Conservation (phyloP, 306 rosid species). For the Vachellia pachyceras region DNA sequence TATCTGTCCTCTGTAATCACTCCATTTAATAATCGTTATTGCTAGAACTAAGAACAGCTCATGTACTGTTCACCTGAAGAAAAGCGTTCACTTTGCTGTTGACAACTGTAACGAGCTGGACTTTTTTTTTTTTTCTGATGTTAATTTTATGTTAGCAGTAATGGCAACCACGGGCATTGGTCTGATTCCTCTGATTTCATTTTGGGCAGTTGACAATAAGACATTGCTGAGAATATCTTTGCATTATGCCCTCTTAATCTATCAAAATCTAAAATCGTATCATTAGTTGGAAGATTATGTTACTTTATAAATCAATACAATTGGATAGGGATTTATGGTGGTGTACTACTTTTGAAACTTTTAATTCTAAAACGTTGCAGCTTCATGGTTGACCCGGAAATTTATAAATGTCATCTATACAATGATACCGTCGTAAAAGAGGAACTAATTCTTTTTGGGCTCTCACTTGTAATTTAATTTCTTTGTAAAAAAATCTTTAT, state of each 20-base stretch:
- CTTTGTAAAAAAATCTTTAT: background rate
- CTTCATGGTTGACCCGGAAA: background rate
- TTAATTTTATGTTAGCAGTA: background rate
- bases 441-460: background rate
- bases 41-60: background rate
- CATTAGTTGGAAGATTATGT: background rate
- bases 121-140: background rate
- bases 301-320: background rate
- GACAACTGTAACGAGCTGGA: background rate
- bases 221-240: background rate
- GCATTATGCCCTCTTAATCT: background rate
- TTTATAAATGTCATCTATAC: background rate
- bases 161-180: constrained; percentile 1
- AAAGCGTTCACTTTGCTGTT: background rate
- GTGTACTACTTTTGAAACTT: background rate
- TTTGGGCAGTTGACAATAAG: background rate
- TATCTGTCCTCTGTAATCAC: background rate
- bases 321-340: constrained; percentile 1
- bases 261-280: background rate
- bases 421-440: background rate
- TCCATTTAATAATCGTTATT: too few species aligned
- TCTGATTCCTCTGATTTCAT: background rate
- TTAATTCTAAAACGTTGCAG: background rate
- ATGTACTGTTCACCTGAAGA: background rate
- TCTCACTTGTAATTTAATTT: background rate